These are phyloP conservation scores for Lyophyllum shimeji DNA, from an alignment of 768 basidiomycete species.

Conservation along the genomic window DNA sequence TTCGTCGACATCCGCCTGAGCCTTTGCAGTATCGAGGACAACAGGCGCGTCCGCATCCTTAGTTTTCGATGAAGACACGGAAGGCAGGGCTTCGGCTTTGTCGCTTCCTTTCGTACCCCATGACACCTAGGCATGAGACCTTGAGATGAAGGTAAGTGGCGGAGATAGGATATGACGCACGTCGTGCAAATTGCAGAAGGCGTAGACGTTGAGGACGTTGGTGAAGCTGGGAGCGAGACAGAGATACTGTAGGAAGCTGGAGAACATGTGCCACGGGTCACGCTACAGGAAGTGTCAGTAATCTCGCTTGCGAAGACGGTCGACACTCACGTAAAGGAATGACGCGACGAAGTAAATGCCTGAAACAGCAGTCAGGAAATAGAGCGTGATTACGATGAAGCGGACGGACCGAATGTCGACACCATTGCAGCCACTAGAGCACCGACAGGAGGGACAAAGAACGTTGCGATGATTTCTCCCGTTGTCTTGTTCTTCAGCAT, in stretches of 20 bases:
- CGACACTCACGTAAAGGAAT: slow-evolving; percentile 72
- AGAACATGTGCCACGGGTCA: slow-evolving; percentile 98
- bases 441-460: slow-evolving; percentile 78
- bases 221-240: slow-evolving; percentile 91
- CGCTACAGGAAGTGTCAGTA: slow-evolving; percentile 45
- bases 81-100: slow-evolving; percentile 89
- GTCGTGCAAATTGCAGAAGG: slow-evolving; percentile 96
- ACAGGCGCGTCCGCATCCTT: slow-evolving; percentile 74
- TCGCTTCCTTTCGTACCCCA: slow-evolving; percentile 97
- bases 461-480: slow-evolving; percentile 49
- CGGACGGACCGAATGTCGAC: slow-evolving; percentile 75
- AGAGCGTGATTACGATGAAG: neutral
- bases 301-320: neutral
- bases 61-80: slow-evolving; percentile 80
- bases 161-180: slow-evolving; percentile 36
- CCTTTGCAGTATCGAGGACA: slow-evolving; percentile 82
- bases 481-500: slow-evolving; percentile 48
- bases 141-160: neutral
- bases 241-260: slow-evolving; percentile 89
- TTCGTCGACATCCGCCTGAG: slow-evolving; percentile 87
- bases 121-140: slow-evolving; percentile 54
- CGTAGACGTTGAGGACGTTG: slow-evolving; percentile 94
- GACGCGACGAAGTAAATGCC: slow-evolving; percentile 84
- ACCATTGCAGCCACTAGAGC: slow-evolving; percentile 84
- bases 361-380: slow-evolving; percentile 22